Base-by-base conservation (phyloP, 1,284 basidiomycete genomes). In the Stereum hirsutum region DNA sequence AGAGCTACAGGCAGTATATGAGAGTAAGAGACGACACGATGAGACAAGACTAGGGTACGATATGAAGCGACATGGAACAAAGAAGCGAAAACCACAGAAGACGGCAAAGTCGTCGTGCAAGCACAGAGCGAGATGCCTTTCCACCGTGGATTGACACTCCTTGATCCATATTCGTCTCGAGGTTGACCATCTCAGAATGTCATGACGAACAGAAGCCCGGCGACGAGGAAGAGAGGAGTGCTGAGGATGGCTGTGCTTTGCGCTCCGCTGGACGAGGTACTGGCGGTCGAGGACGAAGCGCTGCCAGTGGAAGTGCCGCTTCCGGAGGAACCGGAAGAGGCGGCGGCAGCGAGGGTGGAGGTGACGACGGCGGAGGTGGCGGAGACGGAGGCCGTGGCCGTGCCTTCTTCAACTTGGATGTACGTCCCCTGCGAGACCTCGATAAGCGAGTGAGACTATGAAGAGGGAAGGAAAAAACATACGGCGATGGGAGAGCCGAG, bases 321-420 rank as follows among this genome's bases (percentile, higher is more conserved):
- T 11, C 32, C 11, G 11, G 42, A 25, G 17, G 39, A 5, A 8
- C 35, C 19, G 6, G 21, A 14, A 14, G 43, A 6, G 15, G 12
- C 12, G 20, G 61, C 51, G 39, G 57, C 53, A n/a, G 67, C 52
- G 26, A 87, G 67, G 3, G 82, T 85, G 27, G 77, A 70, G 17
- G 75, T 72, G 48, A 75, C 64, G 21, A 88, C 83, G 11, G 81
- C 57, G 23, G 75, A 74, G 27, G 85, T 88, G 15, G 74, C 52
- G 24, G 73, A 62, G 43, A 77, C 57, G 34, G 73, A 64, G 37
- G 57, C 63, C 26, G 76, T 80, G 12, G 73, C 66, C 3, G 69
- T 69, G 34, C 85, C 84, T 54, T 77, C 73, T 58, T 86, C 75
- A 50, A 89, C 87, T 19, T 73, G 77, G 57, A 89, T 76, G 68